Evolutionary conservation across 1,284 basidiomycete genomes (phyloP), one percentile per base, ranked within the genome.

Genomic region (Rhodotorula sp.): DNA sequence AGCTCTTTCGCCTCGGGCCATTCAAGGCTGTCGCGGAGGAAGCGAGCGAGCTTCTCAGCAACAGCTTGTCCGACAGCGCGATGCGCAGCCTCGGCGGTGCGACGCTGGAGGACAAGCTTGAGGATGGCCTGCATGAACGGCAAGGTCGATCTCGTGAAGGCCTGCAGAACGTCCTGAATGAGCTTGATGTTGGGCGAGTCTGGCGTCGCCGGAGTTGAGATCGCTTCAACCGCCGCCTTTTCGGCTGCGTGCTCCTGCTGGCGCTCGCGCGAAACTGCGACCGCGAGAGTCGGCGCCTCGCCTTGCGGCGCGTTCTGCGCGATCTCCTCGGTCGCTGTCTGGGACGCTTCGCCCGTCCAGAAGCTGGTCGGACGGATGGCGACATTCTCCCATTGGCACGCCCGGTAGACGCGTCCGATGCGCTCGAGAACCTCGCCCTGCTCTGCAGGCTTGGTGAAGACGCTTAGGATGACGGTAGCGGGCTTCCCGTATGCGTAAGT

Each of bases 81-180:
- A 80, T 95, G 92, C 7, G 84, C 78, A 1, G 85, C 75, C 77
- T 99, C 95, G 22, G 87, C 74, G 40, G 89, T 86, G 67, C 94
- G 86, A 34, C 88, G 89, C 77, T 91, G 87, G 18, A 81, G 80
- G 79, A 97, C 89, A 78, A 96, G 84, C 79, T 92, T 91, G 70
- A 94, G 89, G 69, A 94, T 87, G 24, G 69, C 69, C 85, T 92
- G 90, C 82, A 96, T 93, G 79, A 98, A 90, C 8, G 91, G 89
- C 1, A 88, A 87, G 67, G 95, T 81, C 6, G 88, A 85, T 37
- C 85, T 87, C 0, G 93, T 91, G 64, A 95, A 85, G 55, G 90
- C 88, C 68, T 88, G 87, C 0, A 89, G 87, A 46, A 97, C 81
- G 76, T 93, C 91, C 78, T 89, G 90, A 52, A 94, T 81, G 10